Percentiles rank a stretch among this genome's conserved stretches.
phyloP scores from a whole-genome alignment of 768 basidiomycete species.

The Boletales sp. region DNA sequence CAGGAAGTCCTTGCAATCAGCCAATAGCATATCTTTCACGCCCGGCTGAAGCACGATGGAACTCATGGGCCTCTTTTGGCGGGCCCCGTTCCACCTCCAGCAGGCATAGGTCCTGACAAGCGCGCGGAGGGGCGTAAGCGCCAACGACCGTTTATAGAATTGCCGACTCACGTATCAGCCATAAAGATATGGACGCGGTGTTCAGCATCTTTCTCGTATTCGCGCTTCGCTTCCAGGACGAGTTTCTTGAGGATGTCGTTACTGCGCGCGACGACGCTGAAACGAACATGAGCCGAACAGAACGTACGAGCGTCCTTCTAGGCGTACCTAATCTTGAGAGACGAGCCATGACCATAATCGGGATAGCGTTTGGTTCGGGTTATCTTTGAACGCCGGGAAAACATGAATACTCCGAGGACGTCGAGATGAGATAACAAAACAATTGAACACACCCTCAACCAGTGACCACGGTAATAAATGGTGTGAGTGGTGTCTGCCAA shows the following conservation, averaged over 20 bases:
- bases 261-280: constrained; percentile 81
- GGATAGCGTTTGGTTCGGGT: constrained; percentile 75
- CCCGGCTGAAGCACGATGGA: constrained; percentile 90
- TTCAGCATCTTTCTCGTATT: constrained; percentile 88
- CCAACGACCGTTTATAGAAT: constrained; percentile 5
- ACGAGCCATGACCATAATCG: constrained; percentile 68
- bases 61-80: constrained; percentile 87
- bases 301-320: no score
- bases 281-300: constrained; percentile 11
- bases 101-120: constrained; percentile 57
- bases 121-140: constrained; percentile 1
- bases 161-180: constrained; percentile 72
- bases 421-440: not conserved
- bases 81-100: constrained; percentile 88
- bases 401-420: constrained; percentile 19
- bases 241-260: constrained; percentile 86
- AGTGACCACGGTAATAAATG: constrained; percentile 86
- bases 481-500: constrained; percentile 77
- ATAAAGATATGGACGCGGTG: constrained; percentile 88
- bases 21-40: constrained; percentile 86
- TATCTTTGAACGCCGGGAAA: constrained; percentile 46
- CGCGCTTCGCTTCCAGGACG: constrained; percentile 81
- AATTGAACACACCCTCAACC: constrained; percentile 59
- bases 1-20: constrained; percentile 83
- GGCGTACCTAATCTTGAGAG: constrained; percentile 87